Evolutionary conservation across 495 filamentous ascomycete genomes (phyloP).

Genomic region (Aspergillus campestris): DNA sequence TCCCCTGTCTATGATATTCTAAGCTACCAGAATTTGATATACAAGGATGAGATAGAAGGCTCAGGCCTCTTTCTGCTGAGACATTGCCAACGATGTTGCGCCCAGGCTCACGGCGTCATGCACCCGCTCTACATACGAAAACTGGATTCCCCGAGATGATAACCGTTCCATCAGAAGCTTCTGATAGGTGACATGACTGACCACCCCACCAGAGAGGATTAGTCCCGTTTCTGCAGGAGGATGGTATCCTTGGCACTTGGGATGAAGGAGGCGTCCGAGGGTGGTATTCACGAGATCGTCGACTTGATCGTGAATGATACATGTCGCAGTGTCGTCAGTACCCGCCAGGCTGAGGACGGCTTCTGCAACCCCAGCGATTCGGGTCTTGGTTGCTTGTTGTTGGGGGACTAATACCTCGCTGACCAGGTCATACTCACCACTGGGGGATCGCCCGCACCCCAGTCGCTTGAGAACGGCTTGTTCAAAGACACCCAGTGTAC

Average conservation of each 20-base stretch:
- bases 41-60: no score
- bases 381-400: constrained; percentile 10
- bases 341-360: constrained; percentile 9
- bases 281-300: constrained; percentile 13
- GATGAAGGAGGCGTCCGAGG: constrained; percentile 12
- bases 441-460: background rate
- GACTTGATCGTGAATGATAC: constrained; percentile 12
- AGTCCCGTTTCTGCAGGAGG: constrained; percentile 9
- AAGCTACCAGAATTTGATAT: no score
- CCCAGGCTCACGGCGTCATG: no score
- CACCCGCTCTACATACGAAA: no score
- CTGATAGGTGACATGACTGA: constrained; percentile 16
- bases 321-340: constrained; percentile 6
- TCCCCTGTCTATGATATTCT: no score
- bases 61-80: no score
- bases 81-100: no score
- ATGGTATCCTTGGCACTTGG: constrained; percentile 9
- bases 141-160: background rate
- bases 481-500: constrained; percentile 8
- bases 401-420: constrained; percentile 11
- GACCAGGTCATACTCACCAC: constrained; percentile 12
- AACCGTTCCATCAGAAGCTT: background rate
- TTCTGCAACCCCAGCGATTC: constrained; percentile 17
- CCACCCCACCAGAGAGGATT: constrained; percentile 20
- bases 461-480: constrained; percentile 9